Base-by-base conservation (phyloP, 495 filamentous ascomycete genomes). In the Clavariopsis aquatica region DNA sequence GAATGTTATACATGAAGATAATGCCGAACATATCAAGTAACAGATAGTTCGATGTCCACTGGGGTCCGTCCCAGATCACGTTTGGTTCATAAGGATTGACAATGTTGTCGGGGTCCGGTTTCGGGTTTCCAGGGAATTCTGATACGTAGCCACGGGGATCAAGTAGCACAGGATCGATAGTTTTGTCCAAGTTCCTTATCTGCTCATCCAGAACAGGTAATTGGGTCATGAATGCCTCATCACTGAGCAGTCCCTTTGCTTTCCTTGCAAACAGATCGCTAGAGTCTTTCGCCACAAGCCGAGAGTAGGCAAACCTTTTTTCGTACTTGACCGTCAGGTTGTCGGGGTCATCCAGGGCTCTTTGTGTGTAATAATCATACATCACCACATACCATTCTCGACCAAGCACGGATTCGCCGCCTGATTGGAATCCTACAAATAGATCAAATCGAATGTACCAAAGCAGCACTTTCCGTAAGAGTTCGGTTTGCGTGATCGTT, bases 391-490 rank as follows among this genome's bases (percentile, higher is more conserved):
- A 93, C 93, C 93, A 98, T 57, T 92, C 89, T 49, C 86, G 85
- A 24, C 85, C 80, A 13, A 96, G 79, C 15, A 88, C 82, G 0
- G 89, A 85, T 67, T 88, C 85, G 64, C 87, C 87, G 12, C 89
- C 89, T 36, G 91, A 88, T 79, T 96, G 83, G 60, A 96, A 83
- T 17, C 90, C 87, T 6, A 87, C 88, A 52, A 92, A 88, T 2
- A 96, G 81, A 70, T 98, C 94, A 68, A 95, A 96, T 31, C 91
- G 89, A 19, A 85, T 83, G 73, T 96, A 97, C 94, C 94, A 97
- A 22, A 81, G 79, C 47, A 94, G 83, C 43, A 95, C 83, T 68
- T 87, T 84, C 29, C 87, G 86, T 49, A 85, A 83, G 22, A 87
- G 80, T 28, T 87, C 79, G 29, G 84, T 84, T 64, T 88, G 78